Evolutionary conservation across 2,329 filamentous ascomycete genomes (phyloP), one percentile per base, ranked within the genome.

Genomic region (Penicillium sp.): DNA sequence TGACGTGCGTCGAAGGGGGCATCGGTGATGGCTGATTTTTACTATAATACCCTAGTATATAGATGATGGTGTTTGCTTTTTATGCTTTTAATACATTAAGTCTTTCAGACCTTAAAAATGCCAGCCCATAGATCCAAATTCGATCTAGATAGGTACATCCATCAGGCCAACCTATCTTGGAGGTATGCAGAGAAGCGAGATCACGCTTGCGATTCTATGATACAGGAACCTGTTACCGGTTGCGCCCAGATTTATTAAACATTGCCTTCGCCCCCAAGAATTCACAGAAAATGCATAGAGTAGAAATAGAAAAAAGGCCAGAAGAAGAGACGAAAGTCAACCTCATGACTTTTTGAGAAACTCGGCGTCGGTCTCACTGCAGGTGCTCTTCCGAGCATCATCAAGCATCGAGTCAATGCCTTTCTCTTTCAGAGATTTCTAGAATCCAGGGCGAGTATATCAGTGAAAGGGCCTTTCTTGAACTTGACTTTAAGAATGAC

Each of bases 371-470:
- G 91, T 95, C 67, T 98, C 95, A 70, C 88, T 91, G 69, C 91
- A 31, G 2, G 31, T 93, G 71, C 93, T 91, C 67, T 95, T 92
- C 61, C 93, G 84, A 17, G 94, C 94, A 69, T 98, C 95, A 7
- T 93, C 91, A 11, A 99, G 81, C 82, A 98, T 90, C 69, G 90
- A 91, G 76, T 98, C 92, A 73, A 99, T 96, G 58, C 95, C 95
- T 69, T 90, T 86, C 58, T 92, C 88, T 77, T 95, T 96, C 52
- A 99, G 82, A 3, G 89, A 92, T 79, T 87, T 88, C 93, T 97
- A 66, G 42, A 37, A 14, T 34, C n/a, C n/a, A 8, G 37, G 14
- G 52, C n/a, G n/a, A 17, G 11, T 1, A n/a, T 4, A n/a, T 59
- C 34, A 55, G 42, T 8, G 11, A 15, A 12, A 53, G 34, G 35